Evolutionary conservation across 148 eudicot species (phyloP).

Genomic region (Vaccinium corymbosum): DNA sequence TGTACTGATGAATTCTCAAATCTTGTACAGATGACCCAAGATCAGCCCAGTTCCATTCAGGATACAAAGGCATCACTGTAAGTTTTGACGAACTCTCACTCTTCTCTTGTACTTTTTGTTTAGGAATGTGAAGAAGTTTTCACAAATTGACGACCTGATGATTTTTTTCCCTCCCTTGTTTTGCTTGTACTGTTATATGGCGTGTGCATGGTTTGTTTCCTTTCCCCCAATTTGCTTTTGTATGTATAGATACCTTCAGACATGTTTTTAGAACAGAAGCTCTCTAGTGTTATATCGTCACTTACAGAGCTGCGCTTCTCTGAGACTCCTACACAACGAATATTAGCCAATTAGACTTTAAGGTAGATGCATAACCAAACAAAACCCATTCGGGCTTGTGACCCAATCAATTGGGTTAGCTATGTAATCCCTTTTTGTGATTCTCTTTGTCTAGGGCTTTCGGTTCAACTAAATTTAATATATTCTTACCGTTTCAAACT

Average conservation of each 20-base stretch:
- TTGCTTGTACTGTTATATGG: not conserved
- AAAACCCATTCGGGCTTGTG: not conserved
- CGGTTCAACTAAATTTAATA: not conserved
- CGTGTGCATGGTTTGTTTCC: not conserved
- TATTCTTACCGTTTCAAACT: not conserved
- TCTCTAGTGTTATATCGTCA: not conserved
- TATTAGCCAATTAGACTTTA: not conserved
- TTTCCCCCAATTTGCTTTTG: not conserved
- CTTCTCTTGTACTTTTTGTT: not conserved
- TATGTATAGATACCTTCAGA: not conserved
- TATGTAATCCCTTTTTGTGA: not conserved
- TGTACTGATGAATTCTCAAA: not conserved
- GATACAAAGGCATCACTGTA: slow-evolving; percentile 32
- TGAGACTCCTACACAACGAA: not conserved
- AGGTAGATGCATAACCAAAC: not conserved
- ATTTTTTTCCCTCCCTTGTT: not conserved
- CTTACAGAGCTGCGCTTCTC: not conserved
- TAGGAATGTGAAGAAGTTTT: slow-evolving; percentile 1
- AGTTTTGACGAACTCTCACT: slow-evolving; percentile 19
- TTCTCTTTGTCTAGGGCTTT: not conserved
- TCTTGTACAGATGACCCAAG: slow-evolving; percentile 36
- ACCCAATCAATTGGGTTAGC: not conserved
- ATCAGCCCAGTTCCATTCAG: slow-evolving; percentile 18
- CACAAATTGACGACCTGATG: not conserved
- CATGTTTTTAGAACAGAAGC: not conserved